Conservation (phyloP, 2,329 filamentous ascomycete genomes). For the Orbilia javanica region DNA sequence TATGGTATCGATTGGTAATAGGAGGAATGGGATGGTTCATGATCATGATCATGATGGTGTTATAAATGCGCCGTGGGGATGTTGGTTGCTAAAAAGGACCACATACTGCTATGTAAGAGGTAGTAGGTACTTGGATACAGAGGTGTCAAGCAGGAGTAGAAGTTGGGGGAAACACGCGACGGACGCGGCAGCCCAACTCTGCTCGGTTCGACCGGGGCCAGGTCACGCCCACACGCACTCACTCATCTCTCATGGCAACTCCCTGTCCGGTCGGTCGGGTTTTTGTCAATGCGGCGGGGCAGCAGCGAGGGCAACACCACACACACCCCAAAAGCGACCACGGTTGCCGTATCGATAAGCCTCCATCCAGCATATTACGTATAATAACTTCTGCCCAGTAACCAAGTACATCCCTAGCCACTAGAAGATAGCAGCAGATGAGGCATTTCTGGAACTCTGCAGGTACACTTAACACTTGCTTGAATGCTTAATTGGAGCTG, state of each 20-base stretch:
- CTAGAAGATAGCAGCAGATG: neutral
- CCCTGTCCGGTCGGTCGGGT: neutral
- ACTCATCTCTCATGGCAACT: neutral
- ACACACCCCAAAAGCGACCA: neutral
- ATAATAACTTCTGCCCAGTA: too few relatives aligned
- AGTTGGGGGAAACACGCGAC: slow-evolving; percentile 2
- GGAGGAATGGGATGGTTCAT: neutral
- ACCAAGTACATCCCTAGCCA: too few relatives aligned
- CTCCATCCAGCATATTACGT: neutral
- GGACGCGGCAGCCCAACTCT: slow-evolving; percentile 1
- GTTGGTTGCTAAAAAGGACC: neutral
- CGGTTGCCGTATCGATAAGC: neutral
- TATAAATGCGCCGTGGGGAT: too few relatives aligned
- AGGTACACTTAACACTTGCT: too few relatives aligned
- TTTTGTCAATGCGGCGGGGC: neutral
- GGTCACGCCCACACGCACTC: neutral
- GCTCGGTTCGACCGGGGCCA: neutral
- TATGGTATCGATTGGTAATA: neutral
- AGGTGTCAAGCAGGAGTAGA: neutral
- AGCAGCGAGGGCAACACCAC: neutral
- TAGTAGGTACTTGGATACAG: too few relatives aligned
- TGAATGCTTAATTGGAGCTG: too few relatives aligned
- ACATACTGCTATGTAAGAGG: too few relatives aligned
- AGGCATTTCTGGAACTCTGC: neutral
- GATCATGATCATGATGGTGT: neutral